Conservation (phyloP, 2,329 filamentous ascomycete species). For the Lachnellula arida region DNA sequence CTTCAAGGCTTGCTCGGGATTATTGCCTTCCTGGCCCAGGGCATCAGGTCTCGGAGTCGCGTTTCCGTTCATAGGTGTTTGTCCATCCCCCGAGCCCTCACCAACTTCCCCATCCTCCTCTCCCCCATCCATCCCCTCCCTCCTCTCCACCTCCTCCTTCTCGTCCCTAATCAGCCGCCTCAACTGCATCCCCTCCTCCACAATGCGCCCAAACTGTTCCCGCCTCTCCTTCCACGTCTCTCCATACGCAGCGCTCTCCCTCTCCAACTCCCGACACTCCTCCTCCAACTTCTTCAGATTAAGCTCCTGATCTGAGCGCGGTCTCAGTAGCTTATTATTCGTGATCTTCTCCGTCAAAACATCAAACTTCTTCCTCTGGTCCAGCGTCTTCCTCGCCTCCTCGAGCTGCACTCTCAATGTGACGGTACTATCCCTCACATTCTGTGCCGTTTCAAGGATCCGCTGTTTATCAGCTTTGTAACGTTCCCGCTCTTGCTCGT, state of each 20-base stretch:
- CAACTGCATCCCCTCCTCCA: constrained; percentile 86
- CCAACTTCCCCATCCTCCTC: constrained; percentile 59
- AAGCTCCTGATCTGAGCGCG: constrained; percentile 76
- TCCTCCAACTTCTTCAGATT: constrained; percentile 78
- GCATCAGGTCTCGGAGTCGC: constrained; percentile 47
- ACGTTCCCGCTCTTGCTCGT: constrained; percentile 74
- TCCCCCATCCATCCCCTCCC: constrained; percentile 67
- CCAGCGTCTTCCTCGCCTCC: constrained; percentile 68
- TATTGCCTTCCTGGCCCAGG: constrained; percentile 42
- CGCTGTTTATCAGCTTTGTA: constrained; percentile 76
- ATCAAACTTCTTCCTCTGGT: constrained; percentile 80
- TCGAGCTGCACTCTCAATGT: constrained; percentile 71
- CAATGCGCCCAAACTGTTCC: constrained; percentile 82
- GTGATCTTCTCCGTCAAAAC: constrained; percentile 84
- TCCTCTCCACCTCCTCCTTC: constrained; percentile 87
- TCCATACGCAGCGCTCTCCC: constrained; percentile 76
- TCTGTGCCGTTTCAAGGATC: constrained; percentile 73
- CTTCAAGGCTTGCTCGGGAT: constrained; percentile 40
- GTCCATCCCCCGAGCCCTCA: constrained; percentile 45
- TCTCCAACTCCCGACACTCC: constrained; percentile 82
- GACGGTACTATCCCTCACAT: constrained; percentile 70
- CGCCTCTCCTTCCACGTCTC: constrained; percentile 79
- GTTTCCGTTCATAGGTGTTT: constrained; percentile 45
- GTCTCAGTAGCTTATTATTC: constrained; percentile 70
- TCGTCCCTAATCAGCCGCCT: constrained; percentile 85